Base-by-base conservation (phyloP, 139 green algal genomes). In the Chlorella sp. region DNA sequence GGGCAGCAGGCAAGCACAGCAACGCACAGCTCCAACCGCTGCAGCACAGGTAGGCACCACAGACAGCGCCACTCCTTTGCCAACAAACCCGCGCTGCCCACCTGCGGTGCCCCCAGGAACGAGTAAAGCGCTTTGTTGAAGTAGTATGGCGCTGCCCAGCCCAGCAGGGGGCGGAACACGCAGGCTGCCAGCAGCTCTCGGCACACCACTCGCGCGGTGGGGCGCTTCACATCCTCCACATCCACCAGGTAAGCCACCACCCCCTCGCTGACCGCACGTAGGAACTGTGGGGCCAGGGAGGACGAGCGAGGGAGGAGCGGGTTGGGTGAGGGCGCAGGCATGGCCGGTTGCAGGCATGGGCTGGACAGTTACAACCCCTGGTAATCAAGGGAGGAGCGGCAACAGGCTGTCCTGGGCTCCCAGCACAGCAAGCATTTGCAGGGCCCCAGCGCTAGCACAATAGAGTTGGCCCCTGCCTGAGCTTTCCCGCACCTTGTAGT, bases 111-210 rank as follows among this genome's bases (percentile, higher is more conserved):
- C 20, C 56, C 26, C 70, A 89, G 70, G 56, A 83, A n/a, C 4
- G 41, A 28, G 28, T 83, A 85, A n/a, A 80, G 25, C 30, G 91
- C 94, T 41, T 83, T 83, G 39, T 83, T 63, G 28, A 12, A 17
- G n/a, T 83, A 83, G 70, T 92, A 90, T 39, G 94, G 94, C 3
- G 79, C 88, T 39, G 90, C 88, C 26, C 84, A 91, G 57, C 86
- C 73, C 30, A 97, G 85, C 26, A 91, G 47, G 16, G 87, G 87
- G 20, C 94, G 76, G 65, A 97, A 85, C 26, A 95, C 89, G 55
- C 87, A 93, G 0, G 86, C 82, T 0, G 87, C 79, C 36, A 97
- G 78, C 83, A 97, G 84, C 85, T 97, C 94, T 6, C 94, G 86
- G 64, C 89, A 76, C 55, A 95, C 82, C 25, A 86, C 75, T 0